These are phyloP conservation scores for Ustilago cynodontis DNA, from an alignment of 1,284 basidiomycete genomes.

Conservation along the genomic window DNA sequence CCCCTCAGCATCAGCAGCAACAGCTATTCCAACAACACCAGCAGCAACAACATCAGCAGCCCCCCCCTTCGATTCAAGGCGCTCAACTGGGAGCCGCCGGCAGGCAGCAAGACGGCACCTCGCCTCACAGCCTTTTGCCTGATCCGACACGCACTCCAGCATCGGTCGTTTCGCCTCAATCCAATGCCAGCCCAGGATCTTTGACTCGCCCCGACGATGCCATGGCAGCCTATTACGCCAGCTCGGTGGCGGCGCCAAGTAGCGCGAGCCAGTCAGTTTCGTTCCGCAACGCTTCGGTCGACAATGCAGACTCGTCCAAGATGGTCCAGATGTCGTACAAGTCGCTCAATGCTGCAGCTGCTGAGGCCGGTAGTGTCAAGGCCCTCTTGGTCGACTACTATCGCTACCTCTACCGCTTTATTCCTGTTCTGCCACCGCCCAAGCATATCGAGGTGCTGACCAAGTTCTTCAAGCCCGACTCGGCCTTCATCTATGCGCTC, in stretches of 20 bases:
- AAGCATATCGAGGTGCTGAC: constrained; percentile 49
- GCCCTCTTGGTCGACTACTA: constrained; percentile 59
- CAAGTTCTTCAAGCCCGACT: constrained; percentile 45
- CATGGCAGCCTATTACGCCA: constrained; percentile 34
- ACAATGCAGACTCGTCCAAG: constrained; percentile 24
- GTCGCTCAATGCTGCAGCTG: constrained; percentile 30
- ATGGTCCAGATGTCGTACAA: constrained; percentile 24
- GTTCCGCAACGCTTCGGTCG: constrained; percentile 24
- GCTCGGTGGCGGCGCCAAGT: constrained; percentile 35
- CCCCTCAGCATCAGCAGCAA: constrained; percentile 4
- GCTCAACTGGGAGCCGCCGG: background rate
- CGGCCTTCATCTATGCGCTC: constrained; percentile 57
- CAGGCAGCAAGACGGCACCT: constrained; percentile 2
- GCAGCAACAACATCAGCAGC: constrained; percentile 14
- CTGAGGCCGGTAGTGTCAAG: constrained; percentile 37
- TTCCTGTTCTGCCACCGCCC: constrained; percentile 57
- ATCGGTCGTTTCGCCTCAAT: constrained; percentile 18
- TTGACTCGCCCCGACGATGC: constrained; percentile 22
- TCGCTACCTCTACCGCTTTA: constrained; percentile 63
- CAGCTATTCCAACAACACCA: constrained; percentile 8
- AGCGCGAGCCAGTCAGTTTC: constrained; percentile 21
- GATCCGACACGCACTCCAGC: constrained; percentile 11
- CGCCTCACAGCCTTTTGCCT: background rate
- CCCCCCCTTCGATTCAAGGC: constrained; percentile 4
- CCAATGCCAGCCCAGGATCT: constrained; percentile 18